These are phyloP conservation scores for Pisolithus sp. DNA, from an alignment of 768 basidiomycete genomes.

Conservation along the genomic window DNA sequence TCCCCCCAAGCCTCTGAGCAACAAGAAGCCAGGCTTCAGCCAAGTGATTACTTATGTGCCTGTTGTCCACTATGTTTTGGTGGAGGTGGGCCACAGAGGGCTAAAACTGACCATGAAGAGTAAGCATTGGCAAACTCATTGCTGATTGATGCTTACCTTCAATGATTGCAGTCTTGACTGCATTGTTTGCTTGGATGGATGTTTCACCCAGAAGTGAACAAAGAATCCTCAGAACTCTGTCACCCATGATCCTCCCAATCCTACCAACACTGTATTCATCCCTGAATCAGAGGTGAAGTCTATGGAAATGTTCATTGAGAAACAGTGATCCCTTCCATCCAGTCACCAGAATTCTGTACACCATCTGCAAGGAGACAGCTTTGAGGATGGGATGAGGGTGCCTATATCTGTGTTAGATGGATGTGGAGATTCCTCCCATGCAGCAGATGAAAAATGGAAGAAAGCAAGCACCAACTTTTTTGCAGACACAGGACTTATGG, in stretches of 20 bases:
- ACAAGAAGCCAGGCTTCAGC: neutral
- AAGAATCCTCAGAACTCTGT: no score
- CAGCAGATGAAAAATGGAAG: slow-evolving; percentile 8
- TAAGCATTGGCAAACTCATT: no score
- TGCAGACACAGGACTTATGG: slow-evolving; percentile 13
- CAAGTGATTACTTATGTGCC: slow-evolving; percentile 19
- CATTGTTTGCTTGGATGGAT: no score
- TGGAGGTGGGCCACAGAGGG: slow-evolving; percentile 6
- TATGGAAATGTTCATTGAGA: slow-evolving; percentile 10
- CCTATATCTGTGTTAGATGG: slow-evolving; percentile 27
- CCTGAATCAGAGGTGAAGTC: slow-evolving; percentile 11
- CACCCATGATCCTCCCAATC: neutral
- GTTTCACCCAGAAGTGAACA: no score
- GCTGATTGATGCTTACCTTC: no score
- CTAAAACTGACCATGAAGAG: neutral
- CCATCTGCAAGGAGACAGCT: slow-evolving; percentile 2
- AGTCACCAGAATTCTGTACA: neutral
- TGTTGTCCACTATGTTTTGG: slow-evolving; percentile 7
- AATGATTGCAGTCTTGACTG: no score
- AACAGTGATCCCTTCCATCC: neutral
- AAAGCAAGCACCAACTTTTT: slow-evolving; percentile 15
- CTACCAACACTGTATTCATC: slow-evolving; percentile 7
- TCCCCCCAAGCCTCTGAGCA: no score
- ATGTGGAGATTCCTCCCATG: slow-evolving; percentile 26
- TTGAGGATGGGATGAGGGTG: slow-evolving; percentile 20